phyloP scores from a whole-genome alignment of 139 green algal genomes.

The Dunaliella primolecta region DNA sequence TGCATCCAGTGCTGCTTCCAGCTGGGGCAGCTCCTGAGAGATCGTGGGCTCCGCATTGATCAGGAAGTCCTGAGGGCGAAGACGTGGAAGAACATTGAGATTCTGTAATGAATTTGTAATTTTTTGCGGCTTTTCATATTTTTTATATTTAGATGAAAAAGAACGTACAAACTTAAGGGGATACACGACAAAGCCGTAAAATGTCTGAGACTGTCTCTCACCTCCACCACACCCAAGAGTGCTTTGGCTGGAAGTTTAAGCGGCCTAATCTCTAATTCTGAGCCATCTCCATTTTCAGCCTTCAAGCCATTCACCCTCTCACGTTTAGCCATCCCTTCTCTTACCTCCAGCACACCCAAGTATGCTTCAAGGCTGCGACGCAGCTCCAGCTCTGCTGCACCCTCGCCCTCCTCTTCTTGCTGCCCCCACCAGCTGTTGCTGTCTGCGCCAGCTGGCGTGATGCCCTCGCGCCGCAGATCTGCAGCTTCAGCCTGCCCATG shows the following conservation, averaged over 20 bases:
- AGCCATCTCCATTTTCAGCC: not conserved
- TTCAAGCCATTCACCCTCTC: not conserved
- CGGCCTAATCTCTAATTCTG: not conserved
- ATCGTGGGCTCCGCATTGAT: not conserved
- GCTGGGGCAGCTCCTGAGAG: not conserved
- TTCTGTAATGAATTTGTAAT: not conserved
- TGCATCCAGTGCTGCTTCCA: not conserved
- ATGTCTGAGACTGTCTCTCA: not conserved
- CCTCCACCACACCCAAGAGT: not conserved
- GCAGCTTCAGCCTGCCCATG: conserved; percentile 20
- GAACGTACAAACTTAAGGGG: too few relatives aligned
- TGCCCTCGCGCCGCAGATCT: not conserved
- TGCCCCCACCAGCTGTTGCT: too few relatives aligned
- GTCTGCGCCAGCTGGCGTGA: not conserved
- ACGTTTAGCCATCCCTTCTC: not conserved
- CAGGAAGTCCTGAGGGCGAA: not conserved
- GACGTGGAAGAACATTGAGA: too few relatives aligned
- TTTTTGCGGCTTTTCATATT: not conserved
- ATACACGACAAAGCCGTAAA: not conserved
- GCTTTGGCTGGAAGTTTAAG: not conserved
- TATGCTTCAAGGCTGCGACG: not conserved
- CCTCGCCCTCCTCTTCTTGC: not conserved
- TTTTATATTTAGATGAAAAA: not conserved
- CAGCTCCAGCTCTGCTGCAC: conserved; percentile 4
- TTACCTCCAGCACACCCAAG: not conserved